A percentile compares a stretch with the other conserved stretches of the same genome.
These are phyloP conservation scores for Penicillium longicatenatum DNA, from an alignment of 495 filamentous ascomycete genomes.

Conservation along the genomic window DNA sequence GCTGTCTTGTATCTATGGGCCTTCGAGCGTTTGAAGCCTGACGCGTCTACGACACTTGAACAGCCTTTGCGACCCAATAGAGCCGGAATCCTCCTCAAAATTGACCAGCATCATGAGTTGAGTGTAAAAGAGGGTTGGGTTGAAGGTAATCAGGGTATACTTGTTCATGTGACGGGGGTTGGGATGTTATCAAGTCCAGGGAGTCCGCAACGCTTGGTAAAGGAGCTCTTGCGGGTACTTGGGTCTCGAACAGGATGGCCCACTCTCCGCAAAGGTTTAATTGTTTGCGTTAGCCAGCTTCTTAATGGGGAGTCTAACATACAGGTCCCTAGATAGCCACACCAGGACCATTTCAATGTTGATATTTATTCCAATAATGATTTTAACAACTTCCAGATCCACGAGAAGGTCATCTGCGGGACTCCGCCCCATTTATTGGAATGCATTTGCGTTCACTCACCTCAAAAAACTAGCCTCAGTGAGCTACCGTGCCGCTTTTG, in stretches of 20 bases:
- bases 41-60: background rate
- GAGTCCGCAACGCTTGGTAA: background rate
- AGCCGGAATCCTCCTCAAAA: background rate
- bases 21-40: background rate
- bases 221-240: background rate
- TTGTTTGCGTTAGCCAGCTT: background rate
- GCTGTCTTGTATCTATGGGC: background rate
- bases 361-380: too few relatives aligned
- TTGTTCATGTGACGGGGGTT: background rate
- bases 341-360: too few relatives aligned
- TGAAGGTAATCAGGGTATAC: background rate
- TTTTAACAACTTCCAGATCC: too few relatives aligned
- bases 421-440: too few relatives aligned
- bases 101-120: background rate
- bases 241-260: background rate
- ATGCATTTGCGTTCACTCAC: too few relatives aligned
- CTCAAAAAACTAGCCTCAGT: too few relatives aligned
- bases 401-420: too few relatives aligned
- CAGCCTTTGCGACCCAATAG: background rate
- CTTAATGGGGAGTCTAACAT: background rate
- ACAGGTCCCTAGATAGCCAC: too few relatives aligned
- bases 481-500: too few relatives aligned
- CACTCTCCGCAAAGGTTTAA: background rate
- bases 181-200: background rate
- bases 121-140: background rate